phyloP scores from a whole-genome alignment of 106 monocot species.

The Apostasia ramifera region DNA sequence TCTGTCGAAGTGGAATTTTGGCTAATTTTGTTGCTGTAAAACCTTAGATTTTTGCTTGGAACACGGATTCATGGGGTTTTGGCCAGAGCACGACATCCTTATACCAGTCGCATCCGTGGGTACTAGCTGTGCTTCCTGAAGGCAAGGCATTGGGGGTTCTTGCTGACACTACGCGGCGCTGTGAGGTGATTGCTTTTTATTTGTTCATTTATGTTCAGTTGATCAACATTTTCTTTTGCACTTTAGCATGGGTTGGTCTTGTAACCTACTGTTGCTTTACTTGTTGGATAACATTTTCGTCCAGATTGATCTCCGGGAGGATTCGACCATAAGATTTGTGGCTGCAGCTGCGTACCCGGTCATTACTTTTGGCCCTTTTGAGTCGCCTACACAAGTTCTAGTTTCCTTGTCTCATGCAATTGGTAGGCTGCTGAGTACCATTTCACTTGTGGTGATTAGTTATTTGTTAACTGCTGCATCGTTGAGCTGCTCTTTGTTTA shows the following conservation, averaged over 20 bases:
- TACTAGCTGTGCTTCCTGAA: conserved; percentile 74
- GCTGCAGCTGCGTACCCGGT: conserved; percentile 48
- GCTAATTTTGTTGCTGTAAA: conserved; percentile 1
- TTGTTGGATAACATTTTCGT: conserved; percentile 5
- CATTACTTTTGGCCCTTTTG: conserved; percentile 68
- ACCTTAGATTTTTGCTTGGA: conserved; percentile 90
- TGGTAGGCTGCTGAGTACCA: conserved; percentile 18
- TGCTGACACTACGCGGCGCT: conserved; percentile 91
- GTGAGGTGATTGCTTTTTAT: conserved; percentile 46
- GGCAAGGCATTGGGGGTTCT: conserved; percentile 85
- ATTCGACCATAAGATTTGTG: conserved; percentile 32
- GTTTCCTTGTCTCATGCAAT: conserved; percentile 60
- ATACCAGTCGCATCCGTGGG: conserved; percentile 99
- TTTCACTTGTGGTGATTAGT: background rate
- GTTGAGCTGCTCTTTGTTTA: background rate
- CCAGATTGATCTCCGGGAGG: conserved; percentile 62
- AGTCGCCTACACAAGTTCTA: conserved; percentile 47
- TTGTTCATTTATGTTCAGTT: background rate
- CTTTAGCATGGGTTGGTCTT: background rate
- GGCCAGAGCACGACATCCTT: conserved; percentile 83
- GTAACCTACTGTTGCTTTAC: background rate
- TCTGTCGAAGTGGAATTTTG: background rate
- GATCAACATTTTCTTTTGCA: background rate
- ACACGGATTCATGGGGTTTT: conserved; percentile 97
- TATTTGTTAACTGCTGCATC: background rate